These are phyloP conservation scores for Misopates orontium DNA, from an alignment of 257 asterid genomes.

Conservation along the genomic window DNA sequence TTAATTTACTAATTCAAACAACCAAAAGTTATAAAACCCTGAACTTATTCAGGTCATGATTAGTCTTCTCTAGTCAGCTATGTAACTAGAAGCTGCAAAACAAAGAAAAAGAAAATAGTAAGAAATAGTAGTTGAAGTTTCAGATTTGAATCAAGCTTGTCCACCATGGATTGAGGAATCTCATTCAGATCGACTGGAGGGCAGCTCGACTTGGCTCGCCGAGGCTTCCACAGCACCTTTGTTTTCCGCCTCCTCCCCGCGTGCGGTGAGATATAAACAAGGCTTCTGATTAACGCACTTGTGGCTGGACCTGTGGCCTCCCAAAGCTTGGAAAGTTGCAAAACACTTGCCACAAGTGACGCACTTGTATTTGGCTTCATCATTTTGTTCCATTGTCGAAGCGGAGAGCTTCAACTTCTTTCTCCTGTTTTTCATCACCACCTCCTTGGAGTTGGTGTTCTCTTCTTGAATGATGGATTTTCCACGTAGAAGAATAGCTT, in stretches of 20 bases:
- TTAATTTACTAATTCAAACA: too few species aligned
- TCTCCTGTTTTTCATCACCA: constrained; percentile 35
- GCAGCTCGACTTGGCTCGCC: too few species aligned
- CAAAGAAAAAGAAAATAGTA: not conserved
- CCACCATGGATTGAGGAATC: constrained; percentile 1
- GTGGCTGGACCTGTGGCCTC: constrained; percentile 61
- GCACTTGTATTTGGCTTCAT: constrained; percentile 32
- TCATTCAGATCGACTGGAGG: constrained; percentile 19
- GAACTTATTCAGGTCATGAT: not conserved
- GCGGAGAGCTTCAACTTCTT: constrained; percentile 35
- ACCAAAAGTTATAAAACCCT: too few species aligned
- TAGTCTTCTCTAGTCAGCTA: too few species aligned
- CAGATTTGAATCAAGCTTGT: not conserved
- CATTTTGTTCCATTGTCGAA: constrained; percentile 15
- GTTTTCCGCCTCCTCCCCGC: too few species aligned
- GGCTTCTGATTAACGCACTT: constrained; percentile 26
- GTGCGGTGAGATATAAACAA: constrained; percentile 12
- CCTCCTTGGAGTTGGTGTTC: not conserved
- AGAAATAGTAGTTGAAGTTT: too few species aligned
- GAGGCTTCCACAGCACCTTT: too few species aligned
- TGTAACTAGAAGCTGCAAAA: not conserved
- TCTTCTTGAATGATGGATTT: too few species aligned
- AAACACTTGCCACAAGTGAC: constrained; percentile 10
- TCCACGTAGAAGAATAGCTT: too few species aligned
- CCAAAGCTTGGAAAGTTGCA: constrained; percentile 39